Conservation (phyloP, 345 rosid genomes). For the Streptanthus diversifolius region DNA sequence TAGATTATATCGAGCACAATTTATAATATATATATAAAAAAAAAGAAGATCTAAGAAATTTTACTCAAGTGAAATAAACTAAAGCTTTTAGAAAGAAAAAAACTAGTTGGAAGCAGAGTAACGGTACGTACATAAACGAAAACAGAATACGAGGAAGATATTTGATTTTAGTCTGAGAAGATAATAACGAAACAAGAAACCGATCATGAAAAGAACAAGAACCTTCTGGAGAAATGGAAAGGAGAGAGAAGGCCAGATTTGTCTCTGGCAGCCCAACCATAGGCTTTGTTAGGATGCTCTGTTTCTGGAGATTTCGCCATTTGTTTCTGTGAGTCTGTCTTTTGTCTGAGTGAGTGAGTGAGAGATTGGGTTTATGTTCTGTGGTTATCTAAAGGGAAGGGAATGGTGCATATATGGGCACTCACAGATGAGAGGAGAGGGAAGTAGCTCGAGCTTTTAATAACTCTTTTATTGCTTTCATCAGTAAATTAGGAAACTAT, state of each 20-base stretch:
- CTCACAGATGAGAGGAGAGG: not conserved
- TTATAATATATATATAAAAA: too few species aligned
- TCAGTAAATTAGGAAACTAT: not conserved
- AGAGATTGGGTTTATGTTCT: not conserved
- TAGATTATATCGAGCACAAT: not conserved
- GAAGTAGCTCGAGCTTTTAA: constrained; percentile 17
- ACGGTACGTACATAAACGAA: not conserved
- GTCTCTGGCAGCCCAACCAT: constrained; percentile 87
- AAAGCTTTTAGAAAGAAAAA: not conserved
- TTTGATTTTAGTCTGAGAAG: not conserved
- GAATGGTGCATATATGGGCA: constrained; percentile 17
- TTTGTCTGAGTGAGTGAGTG: constrained; percentile 22
- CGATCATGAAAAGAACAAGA: not conserved
- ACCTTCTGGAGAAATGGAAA: constrained; percentile 84
- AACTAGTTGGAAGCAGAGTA: not conserved
- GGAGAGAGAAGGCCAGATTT: constrained; percentile 68
- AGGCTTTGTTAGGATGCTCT: constrained; percentile 61
- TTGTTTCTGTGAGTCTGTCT: not conserved
- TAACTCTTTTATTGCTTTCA: constrained; percentile 4
- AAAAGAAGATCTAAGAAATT: too few species aligned
- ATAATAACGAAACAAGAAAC: not conserved
- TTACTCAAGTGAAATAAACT: not conserved
- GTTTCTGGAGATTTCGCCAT: constrained; percentile 62
- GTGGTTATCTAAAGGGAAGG: not conserved
- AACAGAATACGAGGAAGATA: not conserved